Conservation (phyloP, 2,329 filamentous ascomycete species). For the Scedosporium minutisporum region DNA sequence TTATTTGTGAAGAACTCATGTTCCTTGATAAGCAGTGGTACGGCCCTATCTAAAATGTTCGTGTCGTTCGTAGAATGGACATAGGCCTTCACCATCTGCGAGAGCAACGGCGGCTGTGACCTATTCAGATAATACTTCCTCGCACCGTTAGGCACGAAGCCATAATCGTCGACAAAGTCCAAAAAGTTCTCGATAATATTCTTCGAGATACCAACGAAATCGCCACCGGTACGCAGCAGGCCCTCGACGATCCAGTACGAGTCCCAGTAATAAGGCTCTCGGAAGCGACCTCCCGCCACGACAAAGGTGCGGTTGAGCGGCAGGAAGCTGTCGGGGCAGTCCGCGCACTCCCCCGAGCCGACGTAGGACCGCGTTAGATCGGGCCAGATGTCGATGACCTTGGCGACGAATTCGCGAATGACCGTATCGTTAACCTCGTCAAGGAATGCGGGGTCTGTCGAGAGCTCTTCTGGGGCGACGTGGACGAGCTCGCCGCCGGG, state of each 20-base stretch:
- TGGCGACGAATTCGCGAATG: constrained; percentile 48
- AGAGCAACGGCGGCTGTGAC: constrained; percentile 55
- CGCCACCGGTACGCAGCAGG: constrained; percentile 52
- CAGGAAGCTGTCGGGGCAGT: constrained; percentile 56
- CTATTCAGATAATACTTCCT: constrained; percentile 59
- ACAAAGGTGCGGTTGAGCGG: constrained; percentile 59
- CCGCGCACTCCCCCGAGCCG: constrained; percentile 39
- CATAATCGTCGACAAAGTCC: constrained; percentile 53
- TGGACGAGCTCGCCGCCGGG: constrained; percentile 53
- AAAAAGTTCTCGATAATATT: constrained; percentile 64
- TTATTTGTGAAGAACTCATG: constrained; percentile 55
- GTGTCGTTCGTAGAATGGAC: constrained; percentile 56
- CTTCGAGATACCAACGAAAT: constrained; percentile 51
- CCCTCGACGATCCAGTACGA: constrained; percentile 61
- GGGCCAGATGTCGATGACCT: constrained; percentile 62
- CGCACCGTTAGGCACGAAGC: constrained; percentile 61
- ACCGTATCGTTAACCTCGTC: constrained; percentile 45
- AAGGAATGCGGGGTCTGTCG: constrained; percentile 49
- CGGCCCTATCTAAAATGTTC: constrained; percentile 43
- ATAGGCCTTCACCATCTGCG: constrained; percentile 57
- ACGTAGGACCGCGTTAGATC: constrained; percentile 53
- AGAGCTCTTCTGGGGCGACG: constrained; percentile 39
- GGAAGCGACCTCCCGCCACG: constrained; percentile 61
- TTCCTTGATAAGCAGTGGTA: constrained; percentile 55
- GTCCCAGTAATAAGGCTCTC: constrained; percentile 65